Percentiles rank a stretch among this genome's conserved stretches.
phyloP scores from a whole-genome alignment of 768 basidiomycete genomes.

The Phaffia australis region DNA sequence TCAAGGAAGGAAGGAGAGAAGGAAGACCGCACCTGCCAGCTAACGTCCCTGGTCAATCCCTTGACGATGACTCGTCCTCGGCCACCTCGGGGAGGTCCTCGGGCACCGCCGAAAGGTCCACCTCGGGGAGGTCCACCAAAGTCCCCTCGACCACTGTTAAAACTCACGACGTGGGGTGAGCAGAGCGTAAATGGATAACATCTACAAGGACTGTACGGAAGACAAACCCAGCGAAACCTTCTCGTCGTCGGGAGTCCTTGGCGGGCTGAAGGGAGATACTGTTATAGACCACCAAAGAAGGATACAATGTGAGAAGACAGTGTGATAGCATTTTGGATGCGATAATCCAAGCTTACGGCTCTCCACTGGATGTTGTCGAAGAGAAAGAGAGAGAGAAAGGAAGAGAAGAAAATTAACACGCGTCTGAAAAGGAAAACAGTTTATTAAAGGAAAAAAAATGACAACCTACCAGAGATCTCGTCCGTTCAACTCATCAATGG shows the following conservation, averaged over 20 bases:
- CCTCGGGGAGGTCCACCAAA: slow-evolving; percentile 5
- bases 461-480: slow-evolving; percentile 9
- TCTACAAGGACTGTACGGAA: slow-evolving; percentile 2
- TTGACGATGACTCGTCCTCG: slow-evolving; percentile 52
- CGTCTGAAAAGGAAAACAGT: not conserved
- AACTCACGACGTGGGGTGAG: not conserved
- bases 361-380: slow-evolving; percentile 60
- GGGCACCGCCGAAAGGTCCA: not conserved
- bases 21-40: slow-evolving; percentile 29
- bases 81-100: slow-evolving; percentile 27
- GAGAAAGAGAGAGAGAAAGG: not conserved
- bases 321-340: not conserved
- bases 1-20: slow-evolving; percentile 5
- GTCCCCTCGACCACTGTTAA: slow-evolving; percentile 8
- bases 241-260: slow-evolving; percentile 79
- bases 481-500: slow-evolving; percentile 56
- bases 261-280: slow-evolving; percentile 96
- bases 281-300: slow-evolving; percentile 5
- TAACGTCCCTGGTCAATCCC: slow-evolving; percentile 27
- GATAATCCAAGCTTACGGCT: slow-evolving; percentile 46
- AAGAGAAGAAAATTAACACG: not conserved
- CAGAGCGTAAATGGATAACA: not conserved
- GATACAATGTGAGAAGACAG: not conserved
- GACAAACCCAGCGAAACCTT: slow-evolving; percentile 51
- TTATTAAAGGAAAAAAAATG: not conserved